Conservation (phyloP, 768 basidiomycete species). For the Neoboletus subvelutipes region DNA sequence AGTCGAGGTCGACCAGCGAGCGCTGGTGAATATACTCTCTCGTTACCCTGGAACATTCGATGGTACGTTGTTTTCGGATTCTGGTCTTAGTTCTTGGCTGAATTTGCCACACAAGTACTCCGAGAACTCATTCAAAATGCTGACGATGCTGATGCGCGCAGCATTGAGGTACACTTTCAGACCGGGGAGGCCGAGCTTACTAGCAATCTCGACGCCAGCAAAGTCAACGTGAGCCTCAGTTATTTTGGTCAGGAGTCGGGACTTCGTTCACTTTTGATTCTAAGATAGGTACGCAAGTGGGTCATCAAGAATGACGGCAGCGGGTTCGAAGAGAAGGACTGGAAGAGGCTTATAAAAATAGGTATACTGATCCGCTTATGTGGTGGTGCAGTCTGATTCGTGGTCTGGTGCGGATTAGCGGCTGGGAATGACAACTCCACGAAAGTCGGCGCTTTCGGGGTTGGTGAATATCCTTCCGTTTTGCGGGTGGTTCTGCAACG, state of each 20-base stretch:
- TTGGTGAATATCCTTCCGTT: background rate
- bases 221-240: background rate
- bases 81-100: background rate
- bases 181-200: background rate
- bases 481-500: background rate
- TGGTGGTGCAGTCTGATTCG: background rate
- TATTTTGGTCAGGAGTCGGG: background rate
- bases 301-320: background rate
- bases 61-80: background rate
- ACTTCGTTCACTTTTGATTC: background rate
- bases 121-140: background rate
- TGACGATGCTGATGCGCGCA: background rate
- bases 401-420: too few relatives aligned
- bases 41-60: conserved; percentile 19
- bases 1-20: conserved; percentile 19
- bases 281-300: background rate
- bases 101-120: background rate
- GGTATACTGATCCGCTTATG: background rate
- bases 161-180: background rate
- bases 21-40: conserved; percentile 16
- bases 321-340: background rate
- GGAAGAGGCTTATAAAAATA: background rate
- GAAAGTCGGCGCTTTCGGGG: too few relatives aligned
- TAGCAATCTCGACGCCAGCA: background rate
- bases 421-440: too few relatives aligned